Evolutionary conservation across 768 basidiomycete species (phyloP), one percentile per base, ranked within the genome.

Genomic region (Leccinum subgranulosum): DNA sequence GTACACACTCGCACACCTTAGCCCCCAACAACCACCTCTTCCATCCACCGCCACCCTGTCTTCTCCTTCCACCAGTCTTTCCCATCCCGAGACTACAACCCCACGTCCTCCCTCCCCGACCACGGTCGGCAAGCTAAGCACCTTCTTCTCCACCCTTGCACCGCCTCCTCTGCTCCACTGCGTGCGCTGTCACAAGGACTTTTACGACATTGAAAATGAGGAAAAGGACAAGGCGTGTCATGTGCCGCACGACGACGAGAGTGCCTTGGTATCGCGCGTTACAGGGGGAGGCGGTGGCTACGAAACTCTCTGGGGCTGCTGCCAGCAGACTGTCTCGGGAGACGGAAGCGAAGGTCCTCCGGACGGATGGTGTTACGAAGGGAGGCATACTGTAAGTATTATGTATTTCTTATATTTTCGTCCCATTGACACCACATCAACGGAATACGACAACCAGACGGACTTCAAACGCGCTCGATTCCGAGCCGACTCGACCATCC

Each of bases 341-440:
- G 84, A 87, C 60, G 90, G 90, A 1, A 86, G 89, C 60, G 86
- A 87, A 74, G 90, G 90, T 0, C 90, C 90, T 1, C 90, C 90
- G 1, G 88, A 90, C 67, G 90, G 90, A 1, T 92, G 88, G 88
- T 92, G 90, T 65, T 92, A 90, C 64, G 89, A 92, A 69, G 90
- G 90, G 4, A 82, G 79, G 69, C 90, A 92, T 69, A 91, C 90
- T 8, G 84, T 79, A 45, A 56, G 66, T n/a, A 14, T 48, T 15
- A 12, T 25, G 54, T 49, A 47, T 27, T 55, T 3, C 14, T 41
- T 23, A 25, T 6, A 21, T 29, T 17, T 8, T 17, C 23, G 3
- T 7, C 4, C 15, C 27, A 10, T 41, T 28, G 45, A 51, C 36
- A n/a, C 23, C 53, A 23, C 29, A 31, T 56, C 46, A 1, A 21